A percentile compares a stretch with the other conserved stretches of the same genome.
phyloP scores from a whole-genome alignment of 2,329 filamentous ascomycete genomes.

The Waltergamsia citrina region DNA sequence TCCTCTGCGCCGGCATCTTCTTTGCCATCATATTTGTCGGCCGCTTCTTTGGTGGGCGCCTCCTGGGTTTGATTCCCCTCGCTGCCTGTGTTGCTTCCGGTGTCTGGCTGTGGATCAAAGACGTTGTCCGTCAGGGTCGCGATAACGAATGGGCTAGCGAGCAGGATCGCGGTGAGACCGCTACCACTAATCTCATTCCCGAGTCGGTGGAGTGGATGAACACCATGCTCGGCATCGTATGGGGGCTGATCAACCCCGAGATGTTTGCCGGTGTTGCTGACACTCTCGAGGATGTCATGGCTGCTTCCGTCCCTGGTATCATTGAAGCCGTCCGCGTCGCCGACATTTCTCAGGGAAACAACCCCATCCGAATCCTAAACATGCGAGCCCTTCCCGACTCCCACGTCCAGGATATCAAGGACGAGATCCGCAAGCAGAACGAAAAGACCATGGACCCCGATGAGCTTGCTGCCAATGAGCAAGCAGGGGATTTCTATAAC shows the following conservation, averaged over 20 bases:
- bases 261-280: constrained; percentile 93
- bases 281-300: constrained; percentile 80
- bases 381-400: constrained; percentile 71
- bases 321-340: constrained; percentile 94
- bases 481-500: constrained; percentile 89
- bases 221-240: constrained; percentile 71
- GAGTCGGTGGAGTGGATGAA: constrained; percentile 98
- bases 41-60: constrained; percentile 66
- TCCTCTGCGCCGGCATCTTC: constrained; percentile 62
- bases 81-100: constrained; percentile 63
- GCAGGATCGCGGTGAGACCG: constrained; percentile 73
- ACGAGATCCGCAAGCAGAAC: constrained; percentile 70
- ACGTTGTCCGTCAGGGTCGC: constrained; percentile 71
- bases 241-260: constrained; percentile 89
- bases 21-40: constrained; percentile 68
- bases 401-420: constrained; percentile 73
- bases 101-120: constrained; percentile 84
- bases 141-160: constrained; percentile 86
- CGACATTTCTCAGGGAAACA: constrained; percentile 88
- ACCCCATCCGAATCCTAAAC: constrained; percentile 81
- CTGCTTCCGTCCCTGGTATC: constrained; percentile 80
- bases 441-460: constrained; percentile 75
- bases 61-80: constrained; percentile 69
- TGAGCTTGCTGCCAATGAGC: constrained; percentile 79
- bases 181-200: constrained; percentile 79